Evolutionary conservation across 805 yeast genomes (phyloP), one percentile per base, ranked within the genome.

Genomic region (Pichia californica): DNA sequence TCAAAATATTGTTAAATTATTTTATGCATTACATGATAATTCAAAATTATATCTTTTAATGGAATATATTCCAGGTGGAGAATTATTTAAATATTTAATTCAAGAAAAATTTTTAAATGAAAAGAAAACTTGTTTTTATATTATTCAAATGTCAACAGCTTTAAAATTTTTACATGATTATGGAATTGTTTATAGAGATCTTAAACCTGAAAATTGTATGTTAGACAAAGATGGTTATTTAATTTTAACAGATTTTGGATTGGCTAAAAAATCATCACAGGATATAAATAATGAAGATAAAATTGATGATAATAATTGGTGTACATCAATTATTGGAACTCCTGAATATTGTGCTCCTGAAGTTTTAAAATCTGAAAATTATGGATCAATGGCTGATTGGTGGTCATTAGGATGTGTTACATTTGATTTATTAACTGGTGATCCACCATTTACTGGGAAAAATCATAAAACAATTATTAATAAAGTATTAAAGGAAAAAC

Each of bases 1-100:
- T 62, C 88, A 86, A 2, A 83, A 82, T 52, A 86, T 88, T 47
- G 96, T 88, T 18, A 83, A 83, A 59, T 68, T 88, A 25, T 86
- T 77, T 56, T 87, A 84, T 56, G 89, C 95, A 2, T 74, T 88
- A 47, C 96, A 88, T 62, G 96, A 88, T 57, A 63, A 72, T 30
- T 69, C 76, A 30, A 84, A 82, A 56, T 70, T 88, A 27, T 88
- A 88, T 55, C 58, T 88, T 30, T 70, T 86, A 25, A 63, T 88
- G 41, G 93, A 88, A 57, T 88, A 83, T 55, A 79, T 88, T 14
- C 91, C 88, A n/a, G 96, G 96, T 6, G 96, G 96, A 19, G 96
- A 88, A 60, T 62, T 88, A 27, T 88, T 75, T 54, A 76, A 75
- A 41, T 83, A 81, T 57, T 59, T 80, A 46, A 77, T 78, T 3